Conservation (phyloP, 2,329 filamentous ascomycete genomes). For the Laburnicola sp. region DNA sequence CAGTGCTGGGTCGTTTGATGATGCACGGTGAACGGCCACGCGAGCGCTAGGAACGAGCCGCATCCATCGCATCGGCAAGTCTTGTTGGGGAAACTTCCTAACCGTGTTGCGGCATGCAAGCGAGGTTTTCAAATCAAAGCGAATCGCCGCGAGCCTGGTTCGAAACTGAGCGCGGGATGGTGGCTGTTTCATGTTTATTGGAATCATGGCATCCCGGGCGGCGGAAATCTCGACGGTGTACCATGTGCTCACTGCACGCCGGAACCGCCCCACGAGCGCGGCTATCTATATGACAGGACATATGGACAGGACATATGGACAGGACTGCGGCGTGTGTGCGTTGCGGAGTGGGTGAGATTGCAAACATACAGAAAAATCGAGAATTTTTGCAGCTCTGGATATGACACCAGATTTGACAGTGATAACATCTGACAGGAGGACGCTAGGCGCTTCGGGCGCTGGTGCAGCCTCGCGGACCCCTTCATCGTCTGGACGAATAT, state of each 20-base stretch:
- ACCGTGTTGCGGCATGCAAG: constrained; percentile 18
- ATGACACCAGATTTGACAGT: no score
- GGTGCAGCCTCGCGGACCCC: constrained; percentile 1
- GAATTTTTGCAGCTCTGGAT: no score
- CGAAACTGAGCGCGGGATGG: constrained; percentile 37
- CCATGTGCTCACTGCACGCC: no score
- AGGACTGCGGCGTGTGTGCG: constrained; percentile 5
- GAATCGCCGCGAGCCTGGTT: constrained; percentile 38
- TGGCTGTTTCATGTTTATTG: constrained; percentile 39
- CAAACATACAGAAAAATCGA: no score
- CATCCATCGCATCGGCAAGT: constrained; percentile 29
- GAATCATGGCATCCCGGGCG: constrained; percentile 20
- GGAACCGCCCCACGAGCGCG: constrained; percentile 16
- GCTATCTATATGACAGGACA: constrained; percentile 20
- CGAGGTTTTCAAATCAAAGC: constrained; percentile 26
- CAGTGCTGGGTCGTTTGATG: background rate
- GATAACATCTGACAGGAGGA: background rate
- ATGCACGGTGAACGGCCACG: constrained; percentile 1
- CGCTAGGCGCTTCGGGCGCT: background rate
- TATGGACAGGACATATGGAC: constrained; percentile 15
- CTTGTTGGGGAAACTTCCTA: constrained; percentile 21
- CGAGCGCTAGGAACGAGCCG: constrained; percentile 5
- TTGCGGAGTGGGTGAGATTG: no score
- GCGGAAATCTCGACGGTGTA: constrained; percentile 10
- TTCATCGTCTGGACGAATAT: background rate